Evolutionary conservation across 257 asterid genomes (phyloP), one percentile per base, ranked within the genome.

Genomic region (Nicotiana otophora): DNA sequence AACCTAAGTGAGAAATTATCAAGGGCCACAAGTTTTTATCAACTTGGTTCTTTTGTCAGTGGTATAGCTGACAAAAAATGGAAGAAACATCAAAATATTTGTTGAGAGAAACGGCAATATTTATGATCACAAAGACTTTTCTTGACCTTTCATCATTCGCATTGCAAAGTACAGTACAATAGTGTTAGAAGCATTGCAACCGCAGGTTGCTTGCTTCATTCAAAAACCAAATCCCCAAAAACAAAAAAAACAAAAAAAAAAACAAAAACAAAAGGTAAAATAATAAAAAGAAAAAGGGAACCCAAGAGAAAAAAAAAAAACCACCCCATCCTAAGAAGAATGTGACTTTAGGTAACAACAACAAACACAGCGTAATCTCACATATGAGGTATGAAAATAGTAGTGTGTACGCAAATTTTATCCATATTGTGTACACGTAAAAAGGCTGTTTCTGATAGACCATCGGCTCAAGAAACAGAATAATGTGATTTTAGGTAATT

Each of bases 301-400:
- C 48, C 48, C 65, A 60, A 19, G 7, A 60, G 5, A 7, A 12
- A 4, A 61, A 3, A 3, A 23, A 60, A 3, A 0, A 30, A 9
- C 33, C 31, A 62, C 31, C 68, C 68, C 34, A 62, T 62, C 68
- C 34, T 26, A 62, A 61, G 17, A 62, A 62, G 23, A 20, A 62
- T 20, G 4, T 23, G 67, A 63, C 26, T 63, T 63, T 1, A 26
- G 36, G 19, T 7, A 46, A 20, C 10, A 39, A 2, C 48, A 7
- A 1, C 10, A 7, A 7, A 42, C 0, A 0, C 11, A 42, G 3
- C 8, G 11, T 7, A 42, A 42, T 42, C 10, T 2, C 3, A 42
- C 0, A 39, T 2, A 3, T 8, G 0, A 3, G 0, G 3, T 8
- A 1, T 7, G 0, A 3, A 0, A 10, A 39, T 2, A 2, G 11